These are phyloP conservation scores for Magnolia officinalis DNA, from an alignment of 164 flowering plant species.

Conservation along the genomic window DNA sequence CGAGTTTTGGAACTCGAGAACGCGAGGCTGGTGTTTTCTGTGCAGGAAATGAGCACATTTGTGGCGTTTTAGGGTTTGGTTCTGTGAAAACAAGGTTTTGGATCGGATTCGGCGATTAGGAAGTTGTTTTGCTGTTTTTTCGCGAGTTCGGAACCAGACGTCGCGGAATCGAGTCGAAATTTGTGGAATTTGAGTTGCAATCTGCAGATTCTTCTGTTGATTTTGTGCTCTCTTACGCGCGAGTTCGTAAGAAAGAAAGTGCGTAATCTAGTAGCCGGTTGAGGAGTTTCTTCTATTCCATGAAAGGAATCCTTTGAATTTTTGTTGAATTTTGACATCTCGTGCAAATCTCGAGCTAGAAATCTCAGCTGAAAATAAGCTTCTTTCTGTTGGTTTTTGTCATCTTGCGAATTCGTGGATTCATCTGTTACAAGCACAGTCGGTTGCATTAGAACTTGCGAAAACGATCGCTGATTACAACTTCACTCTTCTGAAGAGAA, in stretches of 20 bases:
- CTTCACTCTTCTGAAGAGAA: background rate
- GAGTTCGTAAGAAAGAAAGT: too few relatives aligned
- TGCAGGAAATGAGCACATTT: background rate
- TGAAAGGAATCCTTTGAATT: too few relatives aligned
- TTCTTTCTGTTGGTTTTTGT: background rate
- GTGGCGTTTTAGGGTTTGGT: background rate
- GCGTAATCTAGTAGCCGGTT: too few relatives aligned
- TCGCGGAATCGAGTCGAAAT: background rate
- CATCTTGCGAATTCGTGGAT: background rate
- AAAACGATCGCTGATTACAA: too few relatives aligned
- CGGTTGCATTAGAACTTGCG: background rate
- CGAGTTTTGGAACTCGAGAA: too few relatives aligned
- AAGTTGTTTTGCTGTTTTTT: background rate
- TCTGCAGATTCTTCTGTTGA: too few relatives aligned
- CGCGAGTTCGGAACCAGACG: background rate
- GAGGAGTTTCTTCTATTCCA: too few relatives aligned
- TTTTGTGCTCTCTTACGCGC: too few relatives aligned
- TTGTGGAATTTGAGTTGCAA: background rate
- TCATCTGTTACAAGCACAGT: background rate
- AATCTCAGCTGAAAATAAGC: background rate
- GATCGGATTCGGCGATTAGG: background rate
- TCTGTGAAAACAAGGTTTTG: too few relatives aligned
- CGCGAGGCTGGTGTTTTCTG: background rate
- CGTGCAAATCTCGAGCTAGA: background rate
- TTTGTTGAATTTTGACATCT: too few relatives aligned